phyloP scores from a whole-genome alignment of 2,329 filamentous ascomycete genomes.

The Claviceps arundinis region DNA sequence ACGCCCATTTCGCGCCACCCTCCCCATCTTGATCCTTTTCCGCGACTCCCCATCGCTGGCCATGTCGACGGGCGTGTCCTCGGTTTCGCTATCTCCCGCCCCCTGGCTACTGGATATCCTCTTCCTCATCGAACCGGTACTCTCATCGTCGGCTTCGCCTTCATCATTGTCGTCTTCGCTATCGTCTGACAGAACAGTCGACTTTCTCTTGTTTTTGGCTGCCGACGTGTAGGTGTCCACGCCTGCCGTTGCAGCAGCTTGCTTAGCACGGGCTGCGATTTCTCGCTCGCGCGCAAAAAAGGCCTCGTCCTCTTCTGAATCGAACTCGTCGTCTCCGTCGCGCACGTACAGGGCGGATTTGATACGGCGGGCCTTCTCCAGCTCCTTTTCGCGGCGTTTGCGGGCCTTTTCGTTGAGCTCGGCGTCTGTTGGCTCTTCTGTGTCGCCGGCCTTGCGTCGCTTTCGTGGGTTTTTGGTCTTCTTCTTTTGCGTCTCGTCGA shows the following conservation, averaged over 20 bases:
- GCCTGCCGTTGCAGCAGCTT: constrained; percentile 17
- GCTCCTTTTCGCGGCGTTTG: constrained; percentile 51
- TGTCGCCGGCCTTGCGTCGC: constrained; percentile 35
- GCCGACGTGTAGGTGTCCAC: constrained; percentile 3
- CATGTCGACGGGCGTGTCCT: constrained; percentile 17
- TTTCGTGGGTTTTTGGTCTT: constrained; percentile 28
- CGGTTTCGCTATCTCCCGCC: constrained; percentile 12
- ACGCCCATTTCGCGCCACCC: constrained; percentile 12
- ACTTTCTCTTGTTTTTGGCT: constrained; percentile 18
- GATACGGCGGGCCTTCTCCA: constrained; percentile 65
- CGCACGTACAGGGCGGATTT: constrained; percentile 77
- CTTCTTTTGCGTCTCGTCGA: constrained; percentile 42
- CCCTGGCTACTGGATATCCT: constrained; percentile 6
- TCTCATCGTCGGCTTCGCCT: constrained; percentile 13
- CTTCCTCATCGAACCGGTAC: constrained; percentile 10
- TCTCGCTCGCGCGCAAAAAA: constrained; percentile 64
- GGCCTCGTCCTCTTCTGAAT: constrained; percentile 52
- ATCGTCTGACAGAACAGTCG: constrained; percentile 13
- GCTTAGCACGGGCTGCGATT: constrained; percentile 41
- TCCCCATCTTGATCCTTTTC: constrained; percentile 22
- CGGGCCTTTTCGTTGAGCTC: constrained; percentile 52
- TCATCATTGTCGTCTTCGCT: constrained; percentile 9
- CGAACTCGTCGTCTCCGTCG: constrained; percentile 79
- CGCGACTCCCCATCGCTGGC: constrained; percentile 20
- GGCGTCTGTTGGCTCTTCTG: constrained; percentile 40